A percentile compares a stretch with the other conserved stretches of the same genome.
Evolutionary conservation across 768 basidiomycete genomes (phyloP).

Genomic region (Tylopilus sp.): DNA sequence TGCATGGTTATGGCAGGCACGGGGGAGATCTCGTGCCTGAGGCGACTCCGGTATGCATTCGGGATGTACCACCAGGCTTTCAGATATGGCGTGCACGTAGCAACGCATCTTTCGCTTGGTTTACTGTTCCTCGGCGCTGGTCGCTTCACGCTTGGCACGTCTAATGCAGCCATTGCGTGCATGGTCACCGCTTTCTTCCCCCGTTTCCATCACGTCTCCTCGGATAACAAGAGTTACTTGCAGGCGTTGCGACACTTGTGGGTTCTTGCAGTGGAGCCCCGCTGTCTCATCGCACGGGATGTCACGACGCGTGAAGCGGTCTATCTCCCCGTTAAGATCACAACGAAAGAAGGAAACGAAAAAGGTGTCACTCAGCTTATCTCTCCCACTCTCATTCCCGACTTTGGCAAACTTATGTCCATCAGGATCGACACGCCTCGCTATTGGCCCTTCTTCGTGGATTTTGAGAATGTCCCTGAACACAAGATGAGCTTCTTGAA

Average conservation of each 20-base stretch:
- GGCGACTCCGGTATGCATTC: slow-evolving; percentile 84
- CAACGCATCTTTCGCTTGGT: slow-evolving; percentile 87
- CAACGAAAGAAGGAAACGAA: slow-evolving; percentile 62
- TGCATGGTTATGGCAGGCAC: slow-evolving; percentile 98
- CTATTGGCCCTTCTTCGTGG: slow-evolving; percentile 91
- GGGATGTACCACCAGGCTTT: slow-evolving; percentile 76
- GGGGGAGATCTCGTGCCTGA: slow-evolving; percentile 86
- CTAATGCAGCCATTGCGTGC: slow-evolving; percentile 86
- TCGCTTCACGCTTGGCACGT: slow-evolving; percentile 86
- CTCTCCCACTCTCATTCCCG: slow-evolving; percentile 90
- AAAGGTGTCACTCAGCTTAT: slow-evolving; percentile 75
- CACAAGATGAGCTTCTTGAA: slow-evolving; percentile 69
- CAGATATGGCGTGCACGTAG: slow-evolving; percentile 87
- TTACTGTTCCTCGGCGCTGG: slow-evolving; percentile 93
- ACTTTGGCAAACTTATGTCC: slow-evolving; percentile 75
- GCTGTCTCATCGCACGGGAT: slow-evolving; percentile 89
- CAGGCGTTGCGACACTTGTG: slow-evolving; percentile 94
- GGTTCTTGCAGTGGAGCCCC: slow-evolving; percentile 92
- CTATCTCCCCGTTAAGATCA: slow-evolving; percentile 89
- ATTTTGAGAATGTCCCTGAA: slow-evolving; percentile 61
- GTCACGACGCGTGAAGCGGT: slow-evolving; percentile 89
- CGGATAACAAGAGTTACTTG: slow-evolving; percentile 86
- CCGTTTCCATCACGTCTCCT: slow-evolving; percentile 70
- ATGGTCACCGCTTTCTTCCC: slow-evolving; percentile 93
- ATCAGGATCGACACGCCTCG: slow-evolving; percentile 91